These are phyloP conservation scores for Suhomyces bolitotheri DNA, from an alignment of 1,139 yeast genomes.

Conservation along the genomic window DNA sequence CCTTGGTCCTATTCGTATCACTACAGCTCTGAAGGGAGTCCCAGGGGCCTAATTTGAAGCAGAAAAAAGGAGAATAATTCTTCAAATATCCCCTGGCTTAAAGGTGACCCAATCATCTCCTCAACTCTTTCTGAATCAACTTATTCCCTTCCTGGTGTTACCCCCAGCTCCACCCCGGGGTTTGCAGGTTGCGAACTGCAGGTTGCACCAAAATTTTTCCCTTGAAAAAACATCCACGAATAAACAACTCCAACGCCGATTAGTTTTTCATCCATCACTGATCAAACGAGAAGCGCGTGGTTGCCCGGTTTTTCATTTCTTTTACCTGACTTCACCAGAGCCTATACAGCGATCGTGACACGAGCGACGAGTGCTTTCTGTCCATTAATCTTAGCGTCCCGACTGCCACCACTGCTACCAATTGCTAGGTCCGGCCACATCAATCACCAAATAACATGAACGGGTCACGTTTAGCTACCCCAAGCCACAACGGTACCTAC, in stretches of 20 bases:
- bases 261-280: conserved; percentile 10
- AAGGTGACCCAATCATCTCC: too few relatives aligned
- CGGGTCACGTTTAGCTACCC: conserved; percentile 5
- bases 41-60: too few relatives aligned
- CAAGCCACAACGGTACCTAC: conserved; percentile 2
- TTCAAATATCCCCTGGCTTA: too few relatives aligned
- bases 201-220: conserved; percentile 13
- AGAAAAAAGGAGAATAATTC: too few relatives aligned
- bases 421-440: background rate
- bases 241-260: conserved; percentile 9
- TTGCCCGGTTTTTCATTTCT: conserved; percentile 1
- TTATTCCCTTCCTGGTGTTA: too few relatives aligned
- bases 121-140: too few relatives aligned
- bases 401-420: background rate
- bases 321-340: too few relatives aligned
- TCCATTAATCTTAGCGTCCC: too few relatives aligned
- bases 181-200: conserved; percentile 9
- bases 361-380: too few relatives aligned
- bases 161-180: background rate
- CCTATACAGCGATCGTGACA: background rate
- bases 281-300: conserved; percentile 11
- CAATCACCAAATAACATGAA: conserved; percentile 8
- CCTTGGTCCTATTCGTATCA: too few relatives aligned
- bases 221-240: conserved; percentile 10
- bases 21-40: too few relatives aligned